Evolutionary conservation across 2,329 filamentous ascomycete genomes (phyloP).

Genomic region (Hortaea werneckii): DNA sequence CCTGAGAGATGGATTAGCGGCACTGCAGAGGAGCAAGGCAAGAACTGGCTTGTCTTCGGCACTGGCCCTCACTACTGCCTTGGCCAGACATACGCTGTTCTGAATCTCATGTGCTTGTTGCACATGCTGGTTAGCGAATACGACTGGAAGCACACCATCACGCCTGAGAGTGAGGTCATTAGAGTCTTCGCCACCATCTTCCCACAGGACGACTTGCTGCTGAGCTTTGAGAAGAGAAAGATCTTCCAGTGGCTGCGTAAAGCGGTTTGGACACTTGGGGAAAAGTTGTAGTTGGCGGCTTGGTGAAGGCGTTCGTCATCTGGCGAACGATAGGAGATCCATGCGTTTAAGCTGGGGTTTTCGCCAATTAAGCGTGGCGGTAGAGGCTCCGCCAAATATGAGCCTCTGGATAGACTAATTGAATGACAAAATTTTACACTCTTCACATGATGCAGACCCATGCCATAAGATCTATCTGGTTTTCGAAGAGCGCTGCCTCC

Average conservation of each 20-base stretch:
- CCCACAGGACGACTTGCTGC: slow-evolving; percentile 53
- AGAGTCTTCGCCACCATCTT: slow-evolving; percentile 98
- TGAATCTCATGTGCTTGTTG: slow-evolving; percentile 64
- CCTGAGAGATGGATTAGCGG: slow-evolving; percentile 87
- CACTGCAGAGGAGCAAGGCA: slow-evolving; percentile 78
- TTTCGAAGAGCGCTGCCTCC: background rate
- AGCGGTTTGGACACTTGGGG: background rate
- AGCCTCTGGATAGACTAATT: too few relatives aligned
- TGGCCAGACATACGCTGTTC: slow-evolving; percentile 81
- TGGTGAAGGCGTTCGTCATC: too few relatives aligned
- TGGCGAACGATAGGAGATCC: too few relatives aligned
- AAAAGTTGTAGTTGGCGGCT: background rate
- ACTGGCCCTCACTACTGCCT: slow-evolving; percentile 94
- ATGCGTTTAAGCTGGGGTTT: too few relatives aligned
- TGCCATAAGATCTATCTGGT: background rate
- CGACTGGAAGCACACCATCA: slow-evolving; percentile 84
- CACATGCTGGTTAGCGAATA: slow-evolving; percentile 23
- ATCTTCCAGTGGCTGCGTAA: background rate
- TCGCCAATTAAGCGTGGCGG: too few relatives aligned
- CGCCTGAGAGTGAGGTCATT: slow-evolving; percentile 79
- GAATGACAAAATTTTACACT: too few relatives aligned
- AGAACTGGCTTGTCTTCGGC: slow-evolving; percentile 96
- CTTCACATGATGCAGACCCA: too few relatives aligned
- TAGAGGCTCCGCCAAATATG: too few relatives aligned
- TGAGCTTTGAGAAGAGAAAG: slow-evolving; percentile 13